Evolutionary conservation across 768 basidiomycete genomes (phyloP), one percentile per base, ranked within the genome.

Genomic region (Fibroporia radiculosa): DNA sequence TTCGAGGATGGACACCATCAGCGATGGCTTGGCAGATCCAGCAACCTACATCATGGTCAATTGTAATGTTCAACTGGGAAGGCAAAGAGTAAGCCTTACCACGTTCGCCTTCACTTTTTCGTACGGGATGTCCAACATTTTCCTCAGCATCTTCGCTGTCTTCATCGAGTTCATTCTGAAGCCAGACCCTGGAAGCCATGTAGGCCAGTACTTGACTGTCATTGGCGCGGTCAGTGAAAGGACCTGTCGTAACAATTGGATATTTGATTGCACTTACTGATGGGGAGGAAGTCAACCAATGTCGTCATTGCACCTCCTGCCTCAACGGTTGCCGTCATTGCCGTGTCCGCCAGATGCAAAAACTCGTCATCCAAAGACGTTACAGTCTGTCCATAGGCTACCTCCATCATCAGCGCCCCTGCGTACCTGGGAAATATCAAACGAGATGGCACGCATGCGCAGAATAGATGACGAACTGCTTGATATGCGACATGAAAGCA

Each of bases 311-410:
- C 48, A 12, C 29, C 40, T n/a, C 53, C 53, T 4, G 42, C 44
- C 18, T 40, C 35, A 4, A 48, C 45, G 19, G 53, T 48, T 12
- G 47, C 44, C 0, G 39, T 35, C 5, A 42, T 46, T 4, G 48
- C 48, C 16, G 43, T 44, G 18, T 60, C 56, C 1, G 54, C 54
- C 10, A 54, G 20, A 4, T 29, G 16, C 4, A 63, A 52, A 45
- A 57, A 61, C 20, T 51, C 36, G 43, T 66, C 64, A 14, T 65
- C 54, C 8, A 54, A 34, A 18, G 58, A 58, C 16, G 43, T 49
- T 1, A 54, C 45, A 6, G 19, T n/a, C 42, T 63, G 59, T 1
- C 64, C 64, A 36, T 66, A 66, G 5, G 60, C 51, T n/a, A 62
- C 56, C 12, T 62, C 60, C 50, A 64, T 50, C 44, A 66, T 59